Percentiles rank a stretch among this genome's conserved stretches.
Evolutionary conservation across 2,329 filamentous ascomycete genomes (phyloP).

Genomic region (Colletotrichum eremochloae): DNA sequence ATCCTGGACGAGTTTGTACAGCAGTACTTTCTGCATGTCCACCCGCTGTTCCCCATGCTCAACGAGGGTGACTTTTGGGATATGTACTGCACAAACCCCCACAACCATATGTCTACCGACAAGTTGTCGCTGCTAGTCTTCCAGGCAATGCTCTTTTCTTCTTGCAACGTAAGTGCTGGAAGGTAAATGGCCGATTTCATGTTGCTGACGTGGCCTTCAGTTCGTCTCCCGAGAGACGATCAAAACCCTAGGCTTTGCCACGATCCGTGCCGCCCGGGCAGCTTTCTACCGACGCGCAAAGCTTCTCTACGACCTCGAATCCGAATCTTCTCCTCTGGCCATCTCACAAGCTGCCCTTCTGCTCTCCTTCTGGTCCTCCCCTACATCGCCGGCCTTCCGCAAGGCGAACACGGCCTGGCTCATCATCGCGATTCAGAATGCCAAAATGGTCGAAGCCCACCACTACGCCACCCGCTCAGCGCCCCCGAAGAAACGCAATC

Average conservation of each 20-base stretch:
- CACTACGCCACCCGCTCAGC: slow-evolving; percentile 54
- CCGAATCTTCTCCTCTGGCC: slow-evolving; percentile 56
- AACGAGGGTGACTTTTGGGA: slow-evolving; percentile 62
- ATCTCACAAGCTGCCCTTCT: slow-evolving; percentile 59
- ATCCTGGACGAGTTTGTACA: slow-evolving; percentile 63
- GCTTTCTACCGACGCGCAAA: slow-evolving; percentile 57
- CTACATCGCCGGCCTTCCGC: slow-evolving; percentile 47
- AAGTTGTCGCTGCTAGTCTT: slow-evolving; percentile 60
- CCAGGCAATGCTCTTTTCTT: slow-evolving; percentile 61
- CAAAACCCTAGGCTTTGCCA: slow-evolving; percentile 57
- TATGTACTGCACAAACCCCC: slow-evolving; percentile 51
- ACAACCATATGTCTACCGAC: slow-evolving; percentile 42
- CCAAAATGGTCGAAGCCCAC: slow-evolving; percentile 60
- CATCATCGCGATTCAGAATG: slow-evolving; percentile 63
- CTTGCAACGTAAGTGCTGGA: slow-evolving; percentile 53
- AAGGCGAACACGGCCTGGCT: slow-evolving; percentile 64
- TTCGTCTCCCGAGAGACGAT: slow-evolving; percentile 57
- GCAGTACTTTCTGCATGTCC: slow-evolving; percentile 63
- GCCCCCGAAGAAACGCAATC: slow-evolving; percentile 54
- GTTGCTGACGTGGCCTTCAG: slow-evolving; percentile 36
- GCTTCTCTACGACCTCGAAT: slow-evolving; percentile 60
- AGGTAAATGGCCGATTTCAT: slow-evolving; percentile 7
- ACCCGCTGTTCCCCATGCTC: slow-evolving; percentile 58
- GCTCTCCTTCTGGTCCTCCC: slow-evolving; percentile 58
- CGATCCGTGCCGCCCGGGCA: slow-evolving; percentile 58